Conservation (phyloP, 2,329 filamentous ascomycete species). For the Plenodomus tracheiphilus region DNA sequence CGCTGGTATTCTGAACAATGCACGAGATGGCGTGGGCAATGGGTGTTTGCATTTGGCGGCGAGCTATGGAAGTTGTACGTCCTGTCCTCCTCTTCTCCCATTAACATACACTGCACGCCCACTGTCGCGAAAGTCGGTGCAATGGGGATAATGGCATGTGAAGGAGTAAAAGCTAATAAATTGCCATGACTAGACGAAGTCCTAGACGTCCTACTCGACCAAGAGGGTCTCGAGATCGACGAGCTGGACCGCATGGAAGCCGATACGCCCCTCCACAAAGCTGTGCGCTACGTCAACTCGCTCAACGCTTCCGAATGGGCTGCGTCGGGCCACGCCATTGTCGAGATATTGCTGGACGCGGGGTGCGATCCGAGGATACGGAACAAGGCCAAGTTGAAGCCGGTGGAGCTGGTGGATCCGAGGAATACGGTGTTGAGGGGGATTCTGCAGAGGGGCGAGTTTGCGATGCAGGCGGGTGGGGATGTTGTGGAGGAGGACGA, state of each 20-base stretch:
- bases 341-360: constrained; percentile 82
- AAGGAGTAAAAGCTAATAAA: neutral
- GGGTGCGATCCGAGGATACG: constrained; percentile 66
- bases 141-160: neutral
- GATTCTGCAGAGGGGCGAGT: constrained; percentile 72
- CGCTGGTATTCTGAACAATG: constrained; percentile 79
- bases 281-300: constrained; percentile 74
- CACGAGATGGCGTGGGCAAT: constrained; percentile 84
- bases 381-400: constrained; percentile 75
- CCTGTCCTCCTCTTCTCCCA: neutral
- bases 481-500: constrained; percentile 56
- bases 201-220: constrained; percentile 80
- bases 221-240: constrained; percentile 84
- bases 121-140: no score
- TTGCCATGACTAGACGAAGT: constrained; percentile 65
- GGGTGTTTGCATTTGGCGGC: constrained; percentile 90
- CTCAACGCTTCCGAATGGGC: constrained; percentile 65
- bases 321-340: constrained; percentile 68
- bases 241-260: constrained; percentile 70
- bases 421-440: constrained; percentile 64
- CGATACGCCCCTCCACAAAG: constrained; percentile 80
- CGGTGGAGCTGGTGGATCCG: constrained; percentile 74
- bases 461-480: constrained; percentile 55
- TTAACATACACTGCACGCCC: no score
- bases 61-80: constrained; percentile 79